phyloP scores from a whole-genome alignment of 1,139 yeast species.

The Diutina sp. region DNA sequence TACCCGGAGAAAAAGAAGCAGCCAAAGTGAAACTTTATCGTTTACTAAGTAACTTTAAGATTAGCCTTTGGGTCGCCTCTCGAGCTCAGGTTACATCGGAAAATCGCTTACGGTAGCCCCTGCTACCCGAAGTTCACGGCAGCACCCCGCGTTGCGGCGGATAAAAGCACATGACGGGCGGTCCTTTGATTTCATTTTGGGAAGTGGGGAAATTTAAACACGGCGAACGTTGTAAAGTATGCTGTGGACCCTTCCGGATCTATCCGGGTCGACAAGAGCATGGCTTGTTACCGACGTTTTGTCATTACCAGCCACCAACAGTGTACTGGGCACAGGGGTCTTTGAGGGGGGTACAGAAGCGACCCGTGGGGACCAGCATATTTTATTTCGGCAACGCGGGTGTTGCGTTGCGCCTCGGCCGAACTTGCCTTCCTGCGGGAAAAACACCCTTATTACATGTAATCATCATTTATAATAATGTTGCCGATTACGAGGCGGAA shows the following conservation, averaged over 20 bases:
- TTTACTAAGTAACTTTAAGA: too few relatives aligned
- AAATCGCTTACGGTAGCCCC: neutral
- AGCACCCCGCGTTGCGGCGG: neutral
- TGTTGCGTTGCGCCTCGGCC: neutral
- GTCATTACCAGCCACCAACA: neutral
- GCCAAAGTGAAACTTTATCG: too few relatives aligned
- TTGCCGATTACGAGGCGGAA: neutral
- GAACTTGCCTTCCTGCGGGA: neutral
- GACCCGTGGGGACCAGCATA: neutral
- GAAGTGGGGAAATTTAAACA: neutral
- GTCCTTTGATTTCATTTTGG: neutral
- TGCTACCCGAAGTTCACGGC: neutral
- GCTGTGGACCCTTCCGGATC: too few relatives aligned
- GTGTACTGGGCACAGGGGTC: neutral
- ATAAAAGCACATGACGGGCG: neutral
- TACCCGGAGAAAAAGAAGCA: too few relatives aligned
- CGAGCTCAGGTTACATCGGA: too few relatives aligned
- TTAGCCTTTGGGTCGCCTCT: too few relatives aligned
- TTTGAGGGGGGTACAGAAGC: neutral
- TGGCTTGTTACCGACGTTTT: neutral
- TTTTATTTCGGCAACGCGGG: neutral
- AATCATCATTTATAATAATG: neutral
- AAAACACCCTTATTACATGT: neutral
- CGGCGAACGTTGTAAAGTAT: neutral
- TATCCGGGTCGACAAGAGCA: neutral